These are phyloP conservation scores for Dictyostelium gargantuum DNA, from an alignment of 208 protist species.

Conservation along the genomic window DNA sequence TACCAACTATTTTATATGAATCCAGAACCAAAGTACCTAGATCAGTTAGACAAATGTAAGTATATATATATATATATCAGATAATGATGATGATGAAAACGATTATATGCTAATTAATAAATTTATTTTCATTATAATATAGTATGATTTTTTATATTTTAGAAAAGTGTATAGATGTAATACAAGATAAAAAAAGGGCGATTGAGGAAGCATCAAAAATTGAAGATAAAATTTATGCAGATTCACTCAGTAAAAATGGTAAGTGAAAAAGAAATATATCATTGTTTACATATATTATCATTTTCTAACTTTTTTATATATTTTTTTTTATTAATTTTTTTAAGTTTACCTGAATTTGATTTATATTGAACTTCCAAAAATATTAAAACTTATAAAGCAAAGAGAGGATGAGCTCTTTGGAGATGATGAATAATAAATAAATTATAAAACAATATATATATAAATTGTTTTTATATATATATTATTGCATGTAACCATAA, in stretches of 20 bases:
- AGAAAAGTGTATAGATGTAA: constrained; percentile 3
- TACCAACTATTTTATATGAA: background rate
- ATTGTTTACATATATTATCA: background rate
- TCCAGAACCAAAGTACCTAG: constrained; percentile 20
- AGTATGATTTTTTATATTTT: constrained; percentile 54
- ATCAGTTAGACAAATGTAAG: constrained; percentile 31
- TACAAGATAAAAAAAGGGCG: background rate
- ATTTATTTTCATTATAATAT: no score
- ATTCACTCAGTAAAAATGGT: constrained; percentile 28
- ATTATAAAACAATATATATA: background rate
- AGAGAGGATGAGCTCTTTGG: background rate
- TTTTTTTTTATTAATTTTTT: background rate
- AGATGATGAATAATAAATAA: background rate
- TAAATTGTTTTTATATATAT: background rate
- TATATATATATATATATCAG: background rate
- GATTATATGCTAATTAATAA: no score
- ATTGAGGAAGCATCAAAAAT: background rate
- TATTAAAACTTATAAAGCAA: background rate
- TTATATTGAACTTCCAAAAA: constrained; percentile 6
- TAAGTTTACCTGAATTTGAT: constrained; percentile 41
- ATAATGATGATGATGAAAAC: no score
- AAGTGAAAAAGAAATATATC: no score
- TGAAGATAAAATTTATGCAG: constrained; percentile 12
- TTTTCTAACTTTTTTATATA: background rate
- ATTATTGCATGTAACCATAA: no score